These are phyloP conservation scores for Sisymbrium irio DNA, from an alignment of 345 rosid species.

Conservation along the genomic window DNA sequence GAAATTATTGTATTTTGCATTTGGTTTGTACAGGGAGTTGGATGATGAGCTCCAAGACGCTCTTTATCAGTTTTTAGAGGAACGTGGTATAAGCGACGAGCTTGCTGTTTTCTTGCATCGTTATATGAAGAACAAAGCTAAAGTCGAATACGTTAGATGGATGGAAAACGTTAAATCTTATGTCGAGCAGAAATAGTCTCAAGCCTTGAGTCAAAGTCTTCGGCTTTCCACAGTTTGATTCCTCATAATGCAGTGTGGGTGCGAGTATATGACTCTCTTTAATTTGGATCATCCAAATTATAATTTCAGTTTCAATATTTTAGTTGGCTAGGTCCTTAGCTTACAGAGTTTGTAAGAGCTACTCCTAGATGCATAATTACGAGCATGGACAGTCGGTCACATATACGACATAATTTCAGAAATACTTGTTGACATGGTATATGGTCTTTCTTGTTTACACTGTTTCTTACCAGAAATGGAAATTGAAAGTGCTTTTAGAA, in stretches of 20 bases:
- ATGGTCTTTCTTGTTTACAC: background rate
- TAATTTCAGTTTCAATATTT: background rate
- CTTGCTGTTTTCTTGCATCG: constrained; percentile 76
- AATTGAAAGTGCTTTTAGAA: background rate
- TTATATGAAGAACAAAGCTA: constrained; percentile 71
- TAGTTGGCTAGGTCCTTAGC: background rate
- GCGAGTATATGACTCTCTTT: constrained; percentile 6
- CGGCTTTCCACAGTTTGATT: background rate
- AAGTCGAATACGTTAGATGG: constrained; percentile 68
- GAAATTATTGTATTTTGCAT: constrained; percentile 10
- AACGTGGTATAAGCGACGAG: constrained; percentile 62
- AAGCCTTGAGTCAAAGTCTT: background rate
- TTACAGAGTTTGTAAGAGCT: constrained; percentile 15
- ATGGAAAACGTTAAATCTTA: constrained; percentile 64
- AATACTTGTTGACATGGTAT: background rate
- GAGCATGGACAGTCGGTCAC: background rate
- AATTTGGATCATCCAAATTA: background rate
- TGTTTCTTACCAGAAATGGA: background rate
- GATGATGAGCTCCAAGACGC: constrained; percentile 73
- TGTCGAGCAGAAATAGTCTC: constrained; percentile 49
- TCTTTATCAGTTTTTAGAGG: constrained; percentile 64
- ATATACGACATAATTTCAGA: background rate
- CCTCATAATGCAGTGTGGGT: background rate
- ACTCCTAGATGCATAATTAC: background rate
- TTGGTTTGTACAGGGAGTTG: constrained; percentile 60